Percentiles rank a stretch among this genome's conserved stretches.
These are phyloP conservation scores for Phytophthora pseudosyringae DNA, from an alignment of 352 stramenopile species.

Conservation along the genomic window DNA sequence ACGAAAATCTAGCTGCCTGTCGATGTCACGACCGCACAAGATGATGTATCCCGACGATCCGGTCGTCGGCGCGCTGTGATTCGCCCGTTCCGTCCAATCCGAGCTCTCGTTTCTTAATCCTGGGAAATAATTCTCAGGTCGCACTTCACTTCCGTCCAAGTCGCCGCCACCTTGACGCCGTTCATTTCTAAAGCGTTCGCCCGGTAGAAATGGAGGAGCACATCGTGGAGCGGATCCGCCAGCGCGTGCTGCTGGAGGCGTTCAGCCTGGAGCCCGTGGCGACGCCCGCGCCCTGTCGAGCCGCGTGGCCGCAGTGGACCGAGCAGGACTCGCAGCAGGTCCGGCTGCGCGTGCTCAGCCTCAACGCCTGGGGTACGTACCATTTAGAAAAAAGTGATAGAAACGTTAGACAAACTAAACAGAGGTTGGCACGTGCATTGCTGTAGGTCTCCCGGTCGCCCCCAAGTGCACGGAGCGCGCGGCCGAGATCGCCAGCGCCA, in stretches of 20 bases:
- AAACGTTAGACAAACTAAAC: conserved; percentile 9
- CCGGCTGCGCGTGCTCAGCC: conserved; percentile 66
- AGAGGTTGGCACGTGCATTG: neutral
- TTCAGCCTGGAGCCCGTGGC: conserved; percentile 65
- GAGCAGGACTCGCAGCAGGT: conserved; percentile 31
- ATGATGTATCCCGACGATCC: conserved; percentile 2
- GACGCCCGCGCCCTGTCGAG: conserved; percentile 48
- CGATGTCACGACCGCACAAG: conserved; percentile 9
- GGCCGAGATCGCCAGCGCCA: conserved; percentile 67
- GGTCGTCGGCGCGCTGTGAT: neutral
- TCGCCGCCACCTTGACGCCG: neutral
- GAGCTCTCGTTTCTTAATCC: neutral
- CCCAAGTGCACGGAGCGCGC: conserved; percentile 75
- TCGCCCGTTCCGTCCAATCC: conserved; percentile 6
- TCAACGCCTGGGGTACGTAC: conserved; percentile 77
- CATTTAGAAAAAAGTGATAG: conserved; percentile 15
- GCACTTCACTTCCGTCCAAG: conserved; percentile 3
- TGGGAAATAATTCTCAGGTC: conserved; percentile 6
- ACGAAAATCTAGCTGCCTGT: conserved; percentile 1
- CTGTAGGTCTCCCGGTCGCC: conserved; percentile 64
- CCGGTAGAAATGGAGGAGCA: conserved; percentile 29
- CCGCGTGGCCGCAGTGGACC: conserved; percentile 39
- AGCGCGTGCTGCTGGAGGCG: conserved; percentile 61
- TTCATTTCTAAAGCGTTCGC: conserved; percentile 10
- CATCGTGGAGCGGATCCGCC: conserved; percentile 46